Percentiles rank a stretch among this genome's conserved stretches.
phyloP scores from a whole-genome alignment of 1,284 basidiomycete genomes.

The Mycena citricolor region DNA sequence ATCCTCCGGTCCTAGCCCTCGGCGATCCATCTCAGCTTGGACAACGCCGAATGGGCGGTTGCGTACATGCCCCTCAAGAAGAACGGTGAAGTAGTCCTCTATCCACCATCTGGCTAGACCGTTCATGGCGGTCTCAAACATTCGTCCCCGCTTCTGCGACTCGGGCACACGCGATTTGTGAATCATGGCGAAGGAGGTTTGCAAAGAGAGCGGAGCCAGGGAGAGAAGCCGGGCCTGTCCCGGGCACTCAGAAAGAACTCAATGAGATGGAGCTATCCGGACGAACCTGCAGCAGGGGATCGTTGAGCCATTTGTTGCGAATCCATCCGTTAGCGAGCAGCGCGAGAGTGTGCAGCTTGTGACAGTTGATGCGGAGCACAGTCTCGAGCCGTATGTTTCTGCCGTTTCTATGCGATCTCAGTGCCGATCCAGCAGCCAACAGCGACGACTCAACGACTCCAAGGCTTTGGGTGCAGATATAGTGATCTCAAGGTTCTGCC shows the following conservation, averaged over 20 bases:
- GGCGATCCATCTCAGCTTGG: conserved; percentile 43
- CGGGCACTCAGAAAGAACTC: too few relatives aligned
- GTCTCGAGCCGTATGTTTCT: conserved; percentile 67
- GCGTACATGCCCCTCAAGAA: conserved; percentile 62
- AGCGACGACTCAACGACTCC: conserved; percentile 2
- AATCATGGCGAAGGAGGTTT: conserved; percentile 77
- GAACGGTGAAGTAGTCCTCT: conserved; percentile 67
- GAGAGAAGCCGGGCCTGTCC: conserved; percentile 83
- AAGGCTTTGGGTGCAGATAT: conserved; percentile 10
- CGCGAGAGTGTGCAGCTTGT: conserved; percentile 84
- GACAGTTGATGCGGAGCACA: conserved; percentile 71
- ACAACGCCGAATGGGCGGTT: conserved; percentile 76
- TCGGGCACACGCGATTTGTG: conserved; percentile 84
- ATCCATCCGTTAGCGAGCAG: conserved; percentile 75
- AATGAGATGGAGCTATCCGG: conserved; percentile 5
- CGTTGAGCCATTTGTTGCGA: conserved; percentile 87
- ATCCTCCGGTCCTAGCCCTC: conserved; percentile 30
- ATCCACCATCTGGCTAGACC: conserved; percentile 85
- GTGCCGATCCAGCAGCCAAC: not conserved
- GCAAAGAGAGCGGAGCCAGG: conserved; percentile 74
- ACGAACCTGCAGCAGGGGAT: conserved; percentile 76
- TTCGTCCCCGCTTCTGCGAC: conserved; percentile 72
- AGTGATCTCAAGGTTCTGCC: conserved; percentile 22
- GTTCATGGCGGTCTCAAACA: conserved; percentile 80
- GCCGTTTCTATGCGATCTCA: conserved; percentile 19